These are phyloP conservation scores for Pyrus betulifolia DNA, from an alignment of 306 rosid genomes.

Conservation along the genomic window DNA sequence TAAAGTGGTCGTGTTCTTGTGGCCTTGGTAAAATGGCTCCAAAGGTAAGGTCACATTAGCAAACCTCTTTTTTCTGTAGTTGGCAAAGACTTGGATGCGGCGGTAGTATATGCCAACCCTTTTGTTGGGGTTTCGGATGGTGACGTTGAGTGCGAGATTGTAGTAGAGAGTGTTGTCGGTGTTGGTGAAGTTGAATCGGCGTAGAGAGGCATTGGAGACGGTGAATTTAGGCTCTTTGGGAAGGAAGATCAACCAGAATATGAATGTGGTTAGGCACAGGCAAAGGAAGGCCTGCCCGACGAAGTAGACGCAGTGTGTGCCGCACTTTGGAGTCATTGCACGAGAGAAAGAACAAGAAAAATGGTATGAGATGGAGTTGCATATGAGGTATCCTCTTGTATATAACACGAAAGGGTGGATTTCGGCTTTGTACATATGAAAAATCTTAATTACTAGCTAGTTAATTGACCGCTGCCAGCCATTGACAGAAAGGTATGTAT, in stretches of 20 bases:
- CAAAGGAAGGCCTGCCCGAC: neutral
- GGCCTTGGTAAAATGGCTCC: slow-evolving; percentile 46
- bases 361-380: neutral
- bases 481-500: neutral
- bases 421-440: neutral
- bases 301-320: neutral
- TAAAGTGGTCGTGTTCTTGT: slow-evolving; percentile 32
- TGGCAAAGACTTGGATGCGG: slow-evolving; percentile 28
- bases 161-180: slow-evolving; percentile 13
- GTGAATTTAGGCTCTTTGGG: neutral
- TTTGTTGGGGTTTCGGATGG: slow-evolving; percentile 53
- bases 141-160: slow-evolving; percentile 15
- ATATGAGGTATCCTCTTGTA: neutral
- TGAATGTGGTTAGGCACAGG: neutral
- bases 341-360: neutral
- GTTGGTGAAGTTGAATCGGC: neutral
- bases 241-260: neutral
- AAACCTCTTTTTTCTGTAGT: slow-evolving; percentile 29
- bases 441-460: neutral
- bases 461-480: neutral
- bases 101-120: slow-evolving; percentile 46
- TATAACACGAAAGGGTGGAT: neutral
- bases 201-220: neutral
- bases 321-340: neutral
- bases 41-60: neutral